Evolutionary conservation across 768 basidiomycete genomes (phyloP), one percentile per base, ranked within the genome.

Genomic region (Udeniomyces megalosporus): DNA sequence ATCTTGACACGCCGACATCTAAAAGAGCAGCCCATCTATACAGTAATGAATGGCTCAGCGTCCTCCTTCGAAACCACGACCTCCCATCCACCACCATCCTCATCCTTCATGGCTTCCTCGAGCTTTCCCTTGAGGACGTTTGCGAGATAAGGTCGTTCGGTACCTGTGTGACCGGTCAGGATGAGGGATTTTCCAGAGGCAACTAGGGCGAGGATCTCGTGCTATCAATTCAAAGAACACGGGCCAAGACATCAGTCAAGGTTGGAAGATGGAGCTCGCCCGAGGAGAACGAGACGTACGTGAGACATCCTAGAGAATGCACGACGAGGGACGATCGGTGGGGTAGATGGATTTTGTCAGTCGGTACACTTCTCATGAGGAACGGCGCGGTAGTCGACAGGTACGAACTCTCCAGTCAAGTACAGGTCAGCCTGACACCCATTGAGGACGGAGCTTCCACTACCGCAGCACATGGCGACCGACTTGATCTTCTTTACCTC

Each of bases 391-490:
- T n/a, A n/a, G n/a, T n/a, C n/a, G n/a, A n/a, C n/a, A n/a, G n/a
- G n/a, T n/a, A 61, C 62, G 50, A 44, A 63, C 75, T 96, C 90
- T 10, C 93, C 93, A 2, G 93, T 96, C 69, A 91, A 78, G 72
- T 86, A 89, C 28, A 91, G 80, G 72, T 95, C 91, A 44, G 90
- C 91, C 50, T 80, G 74, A 44, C 81, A 77, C 53, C 81, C 83
- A 55, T 77, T 73, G 52, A 96, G 79, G 72, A 92, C 77, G 48
- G 84, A 84, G 1, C 81, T 85, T 53, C 90, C 92, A 31, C 85
- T 84, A 38, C 93, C 93, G 38, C 91, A 91, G 73, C 92, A 95
- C 64, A 96, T 84, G 56, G 87, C 91, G 61, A 95, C 79, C 31
- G 82, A 81, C 69, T 66, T 72, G 68, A 78, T 72, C 61, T 31